These are phyloP conservation scores for Xylariaceae sp. DNA, from an alignment of 2,329 filamentous ascomycete species.

Conservation along the genomic window DNA sequence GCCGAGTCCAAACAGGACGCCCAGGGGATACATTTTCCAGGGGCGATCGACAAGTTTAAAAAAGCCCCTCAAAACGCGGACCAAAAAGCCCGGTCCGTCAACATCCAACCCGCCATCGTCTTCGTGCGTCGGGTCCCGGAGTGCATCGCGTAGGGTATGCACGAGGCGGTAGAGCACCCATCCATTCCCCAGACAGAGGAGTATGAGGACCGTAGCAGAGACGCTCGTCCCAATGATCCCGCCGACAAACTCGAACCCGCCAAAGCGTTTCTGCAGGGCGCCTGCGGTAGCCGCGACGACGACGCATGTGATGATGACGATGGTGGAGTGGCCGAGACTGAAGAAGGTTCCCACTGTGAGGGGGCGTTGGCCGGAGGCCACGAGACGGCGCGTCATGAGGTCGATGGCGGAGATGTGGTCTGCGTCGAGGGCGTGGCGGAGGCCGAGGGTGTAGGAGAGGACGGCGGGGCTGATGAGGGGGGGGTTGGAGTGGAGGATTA, in stretches of 20 bases:
- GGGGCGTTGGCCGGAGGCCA: constrained; percentile 77
- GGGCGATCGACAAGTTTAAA: constrained; percentile 70
- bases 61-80: constrained; percentile 63
- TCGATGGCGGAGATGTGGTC: constrained; percentile 87
- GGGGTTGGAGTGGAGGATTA: constrained; percentile 50
- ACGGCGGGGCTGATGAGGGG: constrained; percentile 72
- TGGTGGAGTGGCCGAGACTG: constrained; percentile 86
- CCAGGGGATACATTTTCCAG: constrained; percentile 64
- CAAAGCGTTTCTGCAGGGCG: constrained; percentile 74
- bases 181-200: constrained; percentile 76
- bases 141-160: constrained; percentile 59
- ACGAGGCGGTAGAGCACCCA: constrained; percentile 80
- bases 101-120: constrained; percentile 53
- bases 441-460: constrained; percentile 79
- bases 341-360: constrained; percentile 95
- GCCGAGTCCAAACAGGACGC: constrained; percentile 82
- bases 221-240: constrained; percentile 87
- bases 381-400: constrained; percentile 83
- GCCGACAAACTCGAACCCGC: constrained; percentile 71
- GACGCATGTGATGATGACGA: constrained; percentile 84
- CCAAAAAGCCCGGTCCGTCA: constrained; percentile 72
- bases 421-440: constrained; percentile 95
- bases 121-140: constrained; percentile 37
- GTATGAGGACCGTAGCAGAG: constrained; percentile 73
- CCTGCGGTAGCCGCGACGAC: constrained; percentile 88